Base-by-base conservation (phyloP, 169 alveolate genomes). In the Plasmodium fragile region DNA sequence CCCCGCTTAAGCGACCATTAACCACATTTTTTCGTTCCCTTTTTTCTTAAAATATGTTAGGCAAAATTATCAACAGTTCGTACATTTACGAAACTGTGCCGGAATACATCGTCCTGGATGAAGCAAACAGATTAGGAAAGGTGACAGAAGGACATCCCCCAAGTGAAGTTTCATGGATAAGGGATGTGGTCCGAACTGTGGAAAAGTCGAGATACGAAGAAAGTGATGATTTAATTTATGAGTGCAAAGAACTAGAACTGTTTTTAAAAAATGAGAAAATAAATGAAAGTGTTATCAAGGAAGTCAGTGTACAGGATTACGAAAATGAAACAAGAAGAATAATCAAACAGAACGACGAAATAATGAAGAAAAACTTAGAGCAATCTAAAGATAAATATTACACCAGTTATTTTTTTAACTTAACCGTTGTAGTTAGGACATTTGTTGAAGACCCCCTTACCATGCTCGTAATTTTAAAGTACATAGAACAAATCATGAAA, bases 31-130 rank as follows among this genome's bases (percentile, higher is more conserved):
- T 73, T 22, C 49, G n/a, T 25, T 49, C 22, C 3, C 70, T 69
- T 84, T 84, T 28, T 73, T 69, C 28, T 18, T 49, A 1, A 25
- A 18, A 65, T 36, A 2, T 32, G 65, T 6, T 16, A 84, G 93
- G 93, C 5, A 84, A 84, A 72, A 72, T 84, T 30, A 84, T 84
- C 49, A 84, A 84, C 32, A 84, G 75, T 25, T 84, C 93, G 10
- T 84, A 84, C 59, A 25, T 84, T 22, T 84, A 84, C 70, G 93
- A 84, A 75, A 84, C 93, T 16, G 71, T 73, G 3, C 93, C 93
- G 53, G 93, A 84, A 25, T 84, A 84, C 49, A 7, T 84, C 28
- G 84, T 75, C 11, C 72, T 84, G 39, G 93, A 45, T 18, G 78
- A 84, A 75, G 45, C 3, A 39, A 11, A 52, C n/a, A 34, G 11